These are phyloP conservation scores for Podospora pseudopauciseta DNA, from an alignment of 495 filamentous ascomycete species.

Conservation along the genomic window DNA sequence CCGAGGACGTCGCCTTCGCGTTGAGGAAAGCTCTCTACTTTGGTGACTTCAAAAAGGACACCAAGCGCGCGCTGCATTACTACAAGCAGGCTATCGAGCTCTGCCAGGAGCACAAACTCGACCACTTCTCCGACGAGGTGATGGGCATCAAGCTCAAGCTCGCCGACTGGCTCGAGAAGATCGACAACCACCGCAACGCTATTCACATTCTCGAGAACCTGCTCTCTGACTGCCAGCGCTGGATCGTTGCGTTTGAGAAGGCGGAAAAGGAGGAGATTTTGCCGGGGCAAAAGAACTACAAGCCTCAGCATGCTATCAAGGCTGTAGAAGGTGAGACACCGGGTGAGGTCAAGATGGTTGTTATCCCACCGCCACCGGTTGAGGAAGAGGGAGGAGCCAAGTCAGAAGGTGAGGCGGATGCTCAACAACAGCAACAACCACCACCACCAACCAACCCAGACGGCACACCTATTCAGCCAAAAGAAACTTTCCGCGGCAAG, in stretches of 20 bases:
- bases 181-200: constrained; percentile 59
- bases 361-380: not conserved
- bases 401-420: constrained; percentile 9
- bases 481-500: constrained; percentile 55
- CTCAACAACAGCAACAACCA: constrained; percentile 15
- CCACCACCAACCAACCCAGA: not conserved
- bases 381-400: constrained; percentile 11
- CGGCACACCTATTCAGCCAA: constrained; percentile 13
- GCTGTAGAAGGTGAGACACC: not conserved
- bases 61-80: constrained; percentile 70
- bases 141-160: constrained; percentile 83
- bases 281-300: constrained; percentile 21
- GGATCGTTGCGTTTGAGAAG: constrained; percentile 58
- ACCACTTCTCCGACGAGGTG: constrained; percentile 85
- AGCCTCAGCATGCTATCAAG: not conserved
- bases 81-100: constrained; percentile 72
- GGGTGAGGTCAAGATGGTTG: not conserved
- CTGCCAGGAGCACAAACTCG: constrained; percentile 68
- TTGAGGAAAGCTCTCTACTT: constrained; percentile 87
- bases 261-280: constrained; percentile 48
- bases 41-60: constrained; percentile 67
- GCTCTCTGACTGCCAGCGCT: constrained; percentile 55
- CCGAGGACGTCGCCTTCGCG: constrained; percentile 70
- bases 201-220: constrained; percentile 71
- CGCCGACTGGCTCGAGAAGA: constrained; percentile 71